Evolutionary conservation across 2,329 filamentous ascomycete genomes (phyloP).

Genomic region (Xylariaceae sp.): DNA sequence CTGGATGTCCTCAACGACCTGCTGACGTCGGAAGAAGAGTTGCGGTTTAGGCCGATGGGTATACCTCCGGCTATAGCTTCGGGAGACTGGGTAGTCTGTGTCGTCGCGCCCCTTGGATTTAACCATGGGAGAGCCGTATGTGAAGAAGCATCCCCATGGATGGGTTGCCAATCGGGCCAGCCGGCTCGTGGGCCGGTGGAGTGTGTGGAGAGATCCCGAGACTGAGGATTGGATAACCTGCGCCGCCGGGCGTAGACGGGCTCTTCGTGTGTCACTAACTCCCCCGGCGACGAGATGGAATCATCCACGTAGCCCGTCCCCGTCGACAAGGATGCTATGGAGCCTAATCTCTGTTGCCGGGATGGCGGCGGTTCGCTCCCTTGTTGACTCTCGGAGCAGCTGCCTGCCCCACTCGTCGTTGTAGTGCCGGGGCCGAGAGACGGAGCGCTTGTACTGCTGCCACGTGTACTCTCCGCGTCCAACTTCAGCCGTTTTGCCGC

Average conservation of each 20-base stretch:
- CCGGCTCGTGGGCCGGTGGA: slow-evolving; percentile 16
- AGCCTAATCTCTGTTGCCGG: slow-evolving; percentile 44
- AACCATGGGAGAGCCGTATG: slow-evolving; percentile 18
- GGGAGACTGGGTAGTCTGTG: slow-evolving; percentile 22
- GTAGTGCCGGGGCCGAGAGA: slow-evolving; percentile 37
- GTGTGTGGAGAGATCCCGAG: slow-evolving; percentile 23
- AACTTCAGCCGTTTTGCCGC: slow-evolving; percentile 45
- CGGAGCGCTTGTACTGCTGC: slow-evolving; percentile 38
- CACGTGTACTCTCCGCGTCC: slow-evolving; percentile 34
- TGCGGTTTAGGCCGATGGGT: too few relatives aligned
- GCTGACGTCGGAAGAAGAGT: not conserved
- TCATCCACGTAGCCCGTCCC: slow-evolving; percentile 38
- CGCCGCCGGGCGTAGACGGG: slow-evolving; percentile 16
- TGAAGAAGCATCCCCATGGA: slow-evolving; percentile 14
- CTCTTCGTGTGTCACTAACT: slow-evolving; percentile 34
- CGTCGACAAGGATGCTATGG: slow-evolving; percentile 39
- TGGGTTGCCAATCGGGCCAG: slow-evolving; percentile 20
- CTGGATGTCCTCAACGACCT: slow-evolving; percentile 10
- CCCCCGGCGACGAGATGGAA: slow-evolving; percentile 38
- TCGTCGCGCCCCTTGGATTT: slow-evolving; percentile 21
- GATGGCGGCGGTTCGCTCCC: slow-evolving; percentile 44
- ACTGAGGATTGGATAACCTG: slow-evolving; percentile 26
- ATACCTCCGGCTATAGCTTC: slow-evolving; percentile 20
- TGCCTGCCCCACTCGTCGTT: slow-evolving; percentile 37
- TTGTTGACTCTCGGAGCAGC: slow-evolving; percentile 42